A percentile compares a stretch with the other conserved stretches of the same genome.
Evolutionary conservation across 495 filamentous ascomycete species (phyloP).

Genomic region (Collariella sp.): DNA sequence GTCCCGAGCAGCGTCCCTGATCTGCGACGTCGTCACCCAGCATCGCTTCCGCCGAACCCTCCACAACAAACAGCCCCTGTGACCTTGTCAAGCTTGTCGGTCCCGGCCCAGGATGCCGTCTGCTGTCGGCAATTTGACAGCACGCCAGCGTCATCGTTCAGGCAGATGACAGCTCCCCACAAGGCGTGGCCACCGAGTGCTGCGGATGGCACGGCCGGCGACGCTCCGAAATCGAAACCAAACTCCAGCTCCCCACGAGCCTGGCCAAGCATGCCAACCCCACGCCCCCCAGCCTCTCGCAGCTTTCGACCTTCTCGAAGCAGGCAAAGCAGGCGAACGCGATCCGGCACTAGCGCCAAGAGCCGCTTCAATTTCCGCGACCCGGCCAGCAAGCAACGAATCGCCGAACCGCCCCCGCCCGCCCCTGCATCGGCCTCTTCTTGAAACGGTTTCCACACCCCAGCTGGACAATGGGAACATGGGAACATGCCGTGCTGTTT

Average conservation of each 20-base stretch:
- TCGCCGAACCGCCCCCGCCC: too few species aligned
- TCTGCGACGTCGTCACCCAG: background rate
- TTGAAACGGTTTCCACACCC: too few species aligned
- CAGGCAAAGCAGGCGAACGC: constrained; percentile 3
- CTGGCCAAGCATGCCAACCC: background rate
- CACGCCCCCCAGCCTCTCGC: background rate
- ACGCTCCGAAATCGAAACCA: background rate
- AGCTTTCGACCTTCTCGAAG: constrained; percentile 5
- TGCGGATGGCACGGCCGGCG: background rate
- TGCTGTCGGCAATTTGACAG: too few species aligned
- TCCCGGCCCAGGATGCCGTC: too few species aligned
- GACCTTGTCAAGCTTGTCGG: too few species aligned
- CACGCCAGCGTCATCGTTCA: too few species aligned
- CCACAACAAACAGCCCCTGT: too few species aligned
- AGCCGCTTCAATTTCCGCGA: background rate
- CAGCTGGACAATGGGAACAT: too few species aligned
- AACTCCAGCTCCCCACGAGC: background rate
- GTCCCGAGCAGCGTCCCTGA: background rate
- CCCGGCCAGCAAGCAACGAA: too few species aligned
- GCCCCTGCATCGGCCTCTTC: too few species aligned
- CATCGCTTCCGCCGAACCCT: background rate
- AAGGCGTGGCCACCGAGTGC: background rate
- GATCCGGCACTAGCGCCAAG: background rate
- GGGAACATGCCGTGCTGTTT: too few species aligned
- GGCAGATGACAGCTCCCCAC: background rate